Evolutionary conservation across 2,329 filamentous ascomycete species (phyloP), one percentile per base, ranked within the genome.

Genomic region (Ophiostoma sp.): DNA sequence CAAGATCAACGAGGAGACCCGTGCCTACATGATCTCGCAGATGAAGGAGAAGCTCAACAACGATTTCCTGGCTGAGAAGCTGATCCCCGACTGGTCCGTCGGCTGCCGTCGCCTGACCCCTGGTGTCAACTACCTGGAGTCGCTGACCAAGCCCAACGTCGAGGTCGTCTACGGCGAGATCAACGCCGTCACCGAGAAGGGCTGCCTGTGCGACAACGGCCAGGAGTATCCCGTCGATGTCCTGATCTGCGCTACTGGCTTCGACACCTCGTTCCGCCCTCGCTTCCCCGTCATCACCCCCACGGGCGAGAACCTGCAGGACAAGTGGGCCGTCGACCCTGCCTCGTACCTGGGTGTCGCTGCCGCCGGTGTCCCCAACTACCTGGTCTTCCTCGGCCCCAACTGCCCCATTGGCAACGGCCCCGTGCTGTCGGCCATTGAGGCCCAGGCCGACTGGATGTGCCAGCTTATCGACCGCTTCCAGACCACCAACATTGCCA

Each of bases 401-500:
- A 76, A 76, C 72, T 75, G 71, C 25, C 75, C 76, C 19, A 73
- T 77, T 8, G 75, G 75, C 69, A 76, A 75, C 69, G 76, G 76
- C 2, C 73, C 74, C 12, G 72, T 76, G 11, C 73, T 76, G 36
- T 69, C 71, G 8, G 71, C 73, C 48, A 74, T 78, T 52, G 75
- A 78, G 74, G 75, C 76, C 8, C 73, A 76, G 70, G 72, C 74
- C 63, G 75, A 77, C 77, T 87, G 87, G 80, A 84, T 87, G 77
- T 82, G 83, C 76, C 84, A 86, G 77, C 78, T 86, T 57, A 82
- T 88, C 74, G 83, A 86, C 78, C 82, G 84, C 45, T 86, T 82
- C 78, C 86, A 88, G 79, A 86, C 83, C 1, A 80, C 85, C 77
- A 82, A 85, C 78, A 84, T 87, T 69, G 78, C 79, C 7, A 80